Evolutionary conservation across 2,329 filamentous ascomycete species (phyloP).

Genomic region (Aspergillus transmontanensis): DNA sequence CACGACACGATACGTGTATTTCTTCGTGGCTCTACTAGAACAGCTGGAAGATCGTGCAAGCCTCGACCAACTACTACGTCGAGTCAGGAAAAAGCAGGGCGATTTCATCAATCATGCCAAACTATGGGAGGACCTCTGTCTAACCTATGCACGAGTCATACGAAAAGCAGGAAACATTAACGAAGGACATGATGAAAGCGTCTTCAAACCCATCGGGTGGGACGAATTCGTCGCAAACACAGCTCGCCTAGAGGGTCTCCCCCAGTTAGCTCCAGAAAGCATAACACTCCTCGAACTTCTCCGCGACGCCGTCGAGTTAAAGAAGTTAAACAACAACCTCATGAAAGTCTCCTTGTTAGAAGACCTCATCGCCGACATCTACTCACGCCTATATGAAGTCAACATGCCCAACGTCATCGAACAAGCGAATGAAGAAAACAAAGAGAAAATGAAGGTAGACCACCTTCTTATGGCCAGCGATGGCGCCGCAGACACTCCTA

Average conservation of each 20-base stretch:
- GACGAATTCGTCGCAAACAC: conserved; percentile 67
- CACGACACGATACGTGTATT: conserved; percentile 81
- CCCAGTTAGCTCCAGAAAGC: conserved; percentile 51
- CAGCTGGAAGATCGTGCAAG: conserved; percentile 74
- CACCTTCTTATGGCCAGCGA: conserved; percentile 47
- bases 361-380: conserved; percentile 90
- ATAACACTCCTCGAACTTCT: conserved; percentile 61
- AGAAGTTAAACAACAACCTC: conserved; percentile 79
- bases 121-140: conserved; percentile 64
- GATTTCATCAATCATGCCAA: conserved; percentile 69
- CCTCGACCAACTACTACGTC: conserved; percentile 75
- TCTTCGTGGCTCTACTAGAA: conserved; percentile 74
- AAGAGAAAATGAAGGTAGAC: conserved; percentile 51
- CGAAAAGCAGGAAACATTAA: conserved; percentile 59
- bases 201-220: conserved; percentile 65
- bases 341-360: conserved; percentile 87
- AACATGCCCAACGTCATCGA: conserved; percentile 43
- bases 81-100: conserved; percentile 77
- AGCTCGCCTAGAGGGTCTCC: conserved; percentile 62
- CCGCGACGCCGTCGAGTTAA: conserved; percentile 68
- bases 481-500: conserved; percentile 31
- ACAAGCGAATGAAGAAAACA: conserved; percentile 47
- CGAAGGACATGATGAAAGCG: conserved; percentile 64
- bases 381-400: conserved; percentile 60
- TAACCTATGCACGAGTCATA: conserved; percentile 61